Base-by-base conservation (phyloP, 495 filamentous ascomycete genomes). In the Aspergillus diversus region DNA sequence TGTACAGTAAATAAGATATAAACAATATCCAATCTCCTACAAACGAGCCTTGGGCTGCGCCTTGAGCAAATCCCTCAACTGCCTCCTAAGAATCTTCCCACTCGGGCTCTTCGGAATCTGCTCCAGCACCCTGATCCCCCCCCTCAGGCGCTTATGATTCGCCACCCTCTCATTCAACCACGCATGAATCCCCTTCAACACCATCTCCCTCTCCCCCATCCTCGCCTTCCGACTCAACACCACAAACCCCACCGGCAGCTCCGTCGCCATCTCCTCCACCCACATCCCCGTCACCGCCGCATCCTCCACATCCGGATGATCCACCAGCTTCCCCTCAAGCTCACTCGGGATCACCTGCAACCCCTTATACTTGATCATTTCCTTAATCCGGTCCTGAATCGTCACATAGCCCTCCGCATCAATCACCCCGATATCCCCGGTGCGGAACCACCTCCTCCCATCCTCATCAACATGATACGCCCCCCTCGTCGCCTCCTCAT, bases 311-410 rank as follows among this genome's bases (percentile, higher is more conserved):
- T 55, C 52, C 32, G 52, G 52, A 15, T 55, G 52, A 11, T 34
- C 27, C 6, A 55, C n/a, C n/a, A 55, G 7, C 15, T 55, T 55
- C 32, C 52, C 52, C 52, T 55, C 52, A 0, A 55, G 32, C 52
- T 55, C 52, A 15, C 52, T 55, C n/a, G 52, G 52, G 2, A 55
- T 55, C 52, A 55, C 52, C 32, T 55, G 52, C 12, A 55, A 8
- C 6, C 52, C 52, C 32, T 55, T 55, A 33, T 55, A 55, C 52
- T 55, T 55, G 52, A 55, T 55, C 52, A 55, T 55, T 15, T 55
- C 52, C 52, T 55, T 55, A 33, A 55, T 55, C 7, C 52, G 52
- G 32, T 55, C 52, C 7, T 55, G 52, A 32, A 55, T 34, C 4
- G 52, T 16, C 13, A 55, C 21, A 21, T 55, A 55, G 0, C 52